phyloP scores from a whole-genome alignment of 352 stramenopile genomes.

The Phytophthora cryptogea region DNA sequence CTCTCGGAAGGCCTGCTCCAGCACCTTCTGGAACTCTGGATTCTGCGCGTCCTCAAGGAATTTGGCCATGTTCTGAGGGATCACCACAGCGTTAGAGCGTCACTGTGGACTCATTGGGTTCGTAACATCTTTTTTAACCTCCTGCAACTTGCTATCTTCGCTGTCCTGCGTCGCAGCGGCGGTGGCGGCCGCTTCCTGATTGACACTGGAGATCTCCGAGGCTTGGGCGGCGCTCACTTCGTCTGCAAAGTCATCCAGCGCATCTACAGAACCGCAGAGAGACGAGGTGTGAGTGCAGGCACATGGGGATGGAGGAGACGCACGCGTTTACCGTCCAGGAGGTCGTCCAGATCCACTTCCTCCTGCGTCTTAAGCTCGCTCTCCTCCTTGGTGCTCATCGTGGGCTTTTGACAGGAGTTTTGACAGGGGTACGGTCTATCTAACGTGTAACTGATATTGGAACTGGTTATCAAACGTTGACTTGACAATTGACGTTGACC shows the following conservation, averaged over 20 bases:
- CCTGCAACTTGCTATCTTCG: slow-evolving; percentile 67
- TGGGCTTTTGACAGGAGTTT: slow-evolving; percentile 6
- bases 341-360: slow-evolving; percentile 80
- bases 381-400: slow-evolving; percentile 31
- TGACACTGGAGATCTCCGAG: slow-evolving; percentile 43
- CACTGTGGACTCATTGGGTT: not conserved
- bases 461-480: not conserved
- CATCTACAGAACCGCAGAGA: slow-evolving; percentile 43
- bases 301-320: not conserved
- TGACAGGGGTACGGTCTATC: not conserved
- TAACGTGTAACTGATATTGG: too few relatives aligned
- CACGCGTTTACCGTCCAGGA: slow-evolving; percentile 60
- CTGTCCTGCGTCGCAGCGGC: slow-evolving; percentile 46
- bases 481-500: slow-evolving; percentile 6
- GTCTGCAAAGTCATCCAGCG: slow-evolving; percentile 84
- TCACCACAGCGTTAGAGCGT: slow-evolving; percentile 13
- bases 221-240: slow-evolving; percentile 43
- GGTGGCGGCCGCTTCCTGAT: slow-evolving; percentile 57
- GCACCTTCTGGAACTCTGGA: slow-evolving; percentile 84
- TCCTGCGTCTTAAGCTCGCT: slow-evolving; percentile 32
- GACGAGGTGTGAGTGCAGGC: not conserved
- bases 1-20: slow-evolving; percentile 88
- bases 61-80: slow-evolving; percentile 77
- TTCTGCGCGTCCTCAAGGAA: slow-evolving; percentile 88
- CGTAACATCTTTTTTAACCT: slow-evolving; percentile 41